Evolutionary conservation across 2,329 filamentous ascomycete genomes (phyloP).

Genomic region (Ophiostoma ips): DNA sequence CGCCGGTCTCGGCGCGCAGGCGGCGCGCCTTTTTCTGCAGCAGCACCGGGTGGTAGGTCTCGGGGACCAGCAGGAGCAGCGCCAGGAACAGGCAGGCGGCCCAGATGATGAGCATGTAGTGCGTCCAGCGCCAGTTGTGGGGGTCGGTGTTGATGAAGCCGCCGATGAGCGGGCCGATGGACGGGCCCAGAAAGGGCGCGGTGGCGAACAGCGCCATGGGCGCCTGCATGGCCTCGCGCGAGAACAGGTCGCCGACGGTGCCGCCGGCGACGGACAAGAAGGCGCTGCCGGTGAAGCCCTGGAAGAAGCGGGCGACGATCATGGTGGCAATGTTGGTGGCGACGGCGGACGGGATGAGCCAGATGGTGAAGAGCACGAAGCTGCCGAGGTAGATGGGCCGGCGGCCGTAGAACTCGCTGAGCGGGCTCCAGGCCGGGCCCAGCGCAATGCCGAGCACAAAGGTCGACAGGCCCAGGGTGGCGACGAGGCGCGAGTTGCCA

Average conservation of each 20-base stretch:
- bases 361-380: slow-evolving; percentile 62
- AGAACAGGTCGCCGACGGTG: slow-evolving; percentile 71
- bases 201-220: slow-evolving; percentile 75
- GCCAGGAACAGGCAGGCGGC: slow-evolving; percentile 46
- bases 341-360: slow-evolving; percentile 68
- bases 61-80: slow-evolving; percentile 63
- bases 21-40: slow-evolving; percentile 57
- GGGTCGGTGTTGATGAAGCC: slow-evolving; percentile 67
- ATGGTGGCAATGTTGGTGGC: slow-evolving; percentile 72
- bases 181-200: slow-evolving; percentile 49
- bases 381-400: slow-evolving; percentile 66
- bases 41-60: slow-evolving; percentile 72
- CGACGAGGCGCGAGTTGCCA: slow-evolving; percentile 51
- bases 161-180: slow-evolving; percentile 47
- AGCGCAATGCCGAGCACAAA: slow-evolving; percentile 66
- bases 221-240: slow-evolving; percentile 50
- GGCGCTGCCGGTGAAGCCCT: slow-evolving; percentile 55
- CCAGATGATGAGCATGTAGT: slow-evolving; percentile 79
- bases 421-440: slow-evolving; percentile 49
- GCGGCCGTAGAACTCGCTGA: slow-evolving; percentile 70
- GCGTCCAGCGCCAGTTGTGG: slow-evolving; percentile 65
- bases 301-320: slow-evolving; percentile 63
- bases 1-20: slow-evolving; percentile 61
- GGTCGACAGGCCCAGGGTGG: slow-evolving; percentile 65
- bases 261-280: slow-evolving; percentile 67